phyloP scores from a whole-genome alignment of 106 monocot genomes.

The Triglochin maritima region DNA sequence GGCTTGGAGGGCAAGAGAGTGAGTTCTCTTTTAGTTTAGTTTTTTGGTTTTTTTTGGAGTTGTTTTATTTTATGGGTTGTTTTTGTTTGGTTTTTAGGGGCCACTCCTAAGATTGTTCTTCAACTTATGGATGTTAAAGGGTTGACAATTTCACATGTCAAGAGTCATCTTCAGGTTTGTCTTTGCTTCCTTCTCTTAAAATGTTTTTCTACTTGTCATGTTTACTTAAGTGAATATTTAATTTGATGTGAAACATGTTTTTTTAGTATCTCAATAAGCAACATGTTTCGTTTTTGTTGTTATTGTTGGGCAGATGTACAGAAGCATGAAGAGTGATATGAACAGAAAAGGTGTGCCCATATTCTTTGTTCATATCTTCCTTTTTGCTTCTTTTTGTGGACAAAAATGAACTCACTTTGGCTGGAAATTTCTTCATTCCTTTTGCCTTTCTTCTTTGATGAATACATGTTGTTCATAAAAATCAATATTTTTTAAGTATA shows the following conservation, averaged over 20 bases:
- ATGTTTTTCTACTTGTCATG: not conserved
- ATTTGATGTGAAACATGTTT: no score
- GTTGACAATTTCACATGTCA: slow-evolving; percentile 89
- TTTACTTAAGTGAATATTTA: no score
- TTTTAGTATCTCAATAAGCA: not conserved
- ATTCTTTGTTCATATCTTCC: not conserved
- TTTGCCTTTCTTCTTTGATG: not conserved
- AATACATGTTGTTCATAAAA: not conserved
- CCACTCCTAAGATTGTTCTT: slow-evolving; percentile 88
- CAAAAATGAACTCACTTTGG: not conserved
- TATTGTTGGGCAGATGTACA: slow-evolving; percentile 52
- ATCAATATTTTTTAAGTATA: no score
- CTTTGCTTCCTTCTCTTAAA: not conserved
- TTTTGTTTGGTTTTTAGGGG: slow-evolving; percentile 29
- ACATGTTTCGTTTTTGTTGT: not conserved
- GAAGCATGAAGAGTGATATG: slow-evolving; percentile 79
- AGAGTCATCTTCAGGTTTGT: slow-evolving; percentile 92
- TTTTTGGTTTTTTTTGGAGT: not conserved
- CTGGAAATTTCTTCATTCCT: no score
- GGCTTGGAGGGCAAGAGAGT: slow-evolving; percentile 70
- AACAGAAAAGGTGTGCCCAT: slow-evolving; percentile 43
- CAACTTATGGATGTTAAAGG: slow-evolving; percentile 89
- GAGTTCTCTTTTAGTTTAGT: not conserved
- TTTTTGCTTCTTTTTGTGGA: not conserved
- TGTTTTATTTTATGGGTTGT: not conserved